phyloP scores from a whole-genome alignment of 2,329 filamentous ascomycete genomes.

The Teratosphaeria zuluensis region DNA sequence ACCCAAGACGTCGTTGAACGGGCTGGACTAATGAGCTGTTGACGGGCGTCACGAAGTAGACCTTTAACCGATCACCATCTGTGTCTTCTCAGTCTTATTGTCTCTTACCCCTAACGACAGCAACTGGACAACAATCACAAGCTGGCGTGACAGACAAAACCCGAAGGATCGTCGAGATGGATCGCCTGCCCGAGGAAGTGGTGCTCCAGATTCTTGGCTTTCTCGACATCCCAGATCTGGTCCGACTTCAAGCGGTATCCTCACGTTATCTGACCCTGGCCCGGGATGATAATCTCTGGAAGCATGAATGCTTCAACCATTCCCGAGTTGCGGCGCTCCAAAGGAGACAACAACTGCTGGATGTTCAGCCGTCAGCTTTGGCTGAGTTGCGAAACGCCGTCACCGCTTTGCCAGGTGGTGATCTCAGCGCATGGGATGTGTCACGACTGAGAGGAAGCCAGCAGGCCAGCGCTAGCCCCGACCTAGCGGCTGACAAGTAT shows the following conservation, averaged over 20 bases:
- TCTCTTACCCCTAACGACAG: too few species aligned
- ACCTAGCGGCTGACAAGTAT: conserved; percentile 10
- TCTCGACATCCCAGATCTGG: conserved; percentile 55
- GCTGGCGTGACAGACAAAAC: not conserved
- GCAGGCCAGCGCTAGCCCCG: conserved; percentile 7
- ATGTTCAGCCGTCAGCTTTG: conserved; percentile 33
- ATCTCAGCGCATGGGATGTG: conserved; percentile 15
- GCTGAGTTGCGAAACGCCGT: conserved; percentile 33
- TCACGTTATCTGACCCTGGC: conserved; percentile 55
- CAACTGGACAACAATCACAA: not conserved
- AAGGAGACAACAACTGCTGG: conserved; percentile 36
- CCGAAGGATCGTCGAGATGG: conserved; percentile 9
- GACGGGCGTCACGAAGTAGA: too few species aligned
- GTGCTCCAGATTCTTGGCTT: conserved; percentile 36
- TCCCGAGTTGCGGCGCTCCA: conserved; percentile 58
- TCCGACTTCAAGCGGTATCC: conserved; percentile 60
- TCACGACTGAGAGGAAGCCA: conserved; percentile 10
- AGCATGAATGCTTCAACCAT: conserved; percentile 59
- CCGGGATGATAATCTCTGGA: conserved; percentile 71
- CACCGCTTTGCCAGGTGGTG: conserved; percentile 20
- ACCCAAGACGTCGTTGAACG: too few species aligned
- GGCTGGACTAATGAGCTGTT: too few species aligned
- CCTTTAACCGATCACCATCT: too few species aligned
- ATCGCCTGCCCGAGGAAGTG: conserved; percentile 31
- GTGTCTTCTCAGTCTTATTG: too few species aligned